These are phyloP conservation scores for Protea cynaroides DNA, from an alignment of 164 flowering plant species.

Conservation along the genomic window DNA sequence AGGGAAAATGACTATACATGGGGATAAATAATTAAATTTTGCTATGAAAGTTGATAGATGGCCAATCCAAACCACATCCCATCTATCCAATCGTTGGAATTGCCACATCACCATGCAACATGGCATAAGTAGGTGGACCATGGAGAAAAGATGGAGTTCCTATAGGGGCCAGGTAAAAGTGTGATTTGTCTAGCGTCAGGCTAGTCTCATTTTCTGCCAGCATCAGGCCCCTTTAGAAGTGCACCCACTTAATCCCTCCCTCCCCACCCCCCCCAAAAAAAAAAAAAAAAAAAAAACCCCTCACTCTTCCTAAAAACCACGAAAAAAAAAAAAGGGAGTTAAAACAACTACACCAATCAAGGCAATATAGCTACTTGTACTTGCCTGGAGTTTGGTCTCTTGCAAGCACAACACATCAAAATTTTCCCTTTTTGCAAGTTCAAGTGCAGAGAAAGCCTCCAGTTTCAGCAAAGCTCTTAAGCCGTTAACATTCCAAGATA, in stretches of 20 bases:
- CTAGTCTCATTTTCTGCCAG: neutral
- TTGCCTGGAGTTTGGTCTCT: constrained; percentile 96
- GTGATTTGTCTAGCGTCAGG: neutral
- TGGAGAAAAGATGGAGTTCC: too few species aligned
- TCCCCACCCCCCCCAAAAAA: neutral
- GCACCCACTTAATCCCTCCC: too few species aligned
- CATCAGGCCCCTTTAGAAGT: neutral
- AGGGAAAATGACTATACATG: too few species aligned
- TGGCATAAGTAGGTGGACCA: too few species aligned
- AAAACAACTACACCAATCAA: neutral
- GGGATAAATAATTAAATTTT: too few species aligned
- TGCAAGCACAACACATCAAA: constrained; percentile 93
- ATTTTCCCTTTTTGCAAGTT: constrained; percentile 78
- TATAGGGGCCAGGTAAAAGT: too few species aligned
- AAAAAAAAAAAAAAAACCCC: too few species aligned
- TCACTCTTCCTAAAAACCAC: too few species aligned
- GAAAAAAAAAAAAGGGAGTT: neutral
- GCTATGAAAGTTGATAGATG: too few species aligned
- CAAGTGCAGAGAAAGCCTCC: constrained; percentile 54
- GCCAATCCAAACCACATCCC: too few species aligned
- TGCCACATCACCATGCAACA: too few species aligned
- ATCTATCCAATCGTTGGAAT: too few species aligned
- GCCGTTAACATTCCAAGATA: constrained; percentile 99
- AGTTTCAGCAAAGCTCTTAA: constrained; percentile 73
- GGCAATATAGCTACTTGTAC: constrained; percentile 7